These are phyloP conservation scores for Rhodotorula sp. DNA, from an alignment of 1,284 basidiomycete genomes.

Conservation along the genomic window DNA sequence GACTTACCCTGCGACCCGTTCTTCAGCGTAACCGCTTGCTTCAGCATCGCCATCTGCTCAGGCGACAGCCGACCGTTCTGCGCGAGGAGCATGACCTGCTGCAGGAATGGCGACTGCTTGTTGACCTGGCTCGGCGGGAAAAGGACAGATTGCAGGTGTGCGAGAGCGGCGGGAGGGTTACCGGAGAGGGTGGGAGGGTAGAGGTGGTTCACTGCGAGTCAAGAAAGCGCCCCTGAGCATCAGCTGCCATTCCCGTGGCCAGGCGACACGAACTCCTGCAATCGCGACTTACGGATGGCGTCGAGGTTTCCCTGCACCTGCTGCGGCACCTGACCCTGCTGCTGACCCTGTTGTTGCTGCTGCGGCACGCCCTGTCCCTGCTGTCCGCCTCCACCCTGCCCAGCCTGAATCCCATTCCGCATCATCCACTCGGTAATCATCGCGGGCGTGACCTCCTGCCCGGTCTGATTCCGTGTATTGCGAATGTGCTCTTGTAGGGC, in stretches of 20 bases:
- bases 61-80: constrained; percentile 26
- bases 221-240: no score
- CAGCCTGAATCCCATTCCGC: constrained; percentile 20
- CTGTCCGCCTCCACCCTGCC: background rate
- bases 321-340: constrained; percentile 1
- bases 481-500: constrained; percentile 38
- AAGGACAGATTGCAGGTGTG: constrained; percentile 34
- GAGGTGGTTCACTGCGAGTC: constrained; percentile 30
- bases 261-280: background rate
- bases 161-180: constrained; percentile 29
- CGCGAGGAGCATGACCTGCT: constrained; percentile 38
- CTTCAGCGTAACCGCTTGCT: constrained; percentile 29
- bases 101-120: constrained; percentile 25
- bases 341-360: constrained; percentile 17
- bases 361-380: background rate
- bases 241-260: no score
- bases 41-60: constrained; percentile 38
- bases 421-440: constrained; percentile 35
- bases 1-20: constrained; percentile 18
- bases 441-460: constrained; percentile 32
- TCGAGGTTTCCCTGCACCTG: constrained; percentile 20
- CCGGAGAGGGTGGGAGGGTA: constrained; percentile 32
- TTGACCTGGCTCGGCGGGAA: constrained; percentile 34
- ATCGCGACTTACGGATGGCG: constrained; percentile 12
- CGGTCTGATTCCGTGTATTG: constrained; percentile 23